Evolutionary conservation across 2,329 filamentous ascomycete species (phyloP), one percentile per base, ranked within the genome.

Genomic region (Pseudopithomyces chartarum): DNA sequence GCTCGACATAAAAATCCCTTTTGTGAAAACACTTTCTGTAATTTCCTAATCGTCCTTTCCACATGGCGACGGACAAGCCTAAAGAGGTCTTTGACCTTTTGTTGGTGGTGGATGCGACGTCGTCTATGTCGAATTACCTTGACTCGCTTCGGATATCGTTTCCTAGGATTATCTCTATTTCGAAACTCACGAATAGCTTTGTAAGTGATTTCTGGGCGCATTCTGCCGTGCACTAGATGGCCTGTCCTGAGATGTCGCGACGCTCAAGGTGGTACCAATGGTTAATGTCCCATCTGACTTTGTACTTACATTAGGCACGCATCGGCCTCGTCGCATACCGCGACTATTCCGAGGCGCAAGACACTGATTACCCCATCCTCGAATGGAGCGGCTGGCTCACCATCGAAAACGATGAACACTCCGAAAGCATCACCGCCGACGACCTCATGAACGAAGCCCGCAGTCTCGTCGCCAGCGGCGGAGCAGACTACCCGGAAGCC

Each of bases 321-420:
- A 80, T 84, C 52, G 82, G 81, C 6, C 73, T 84, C 3, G 65
- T 84, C 12, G 80, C 78, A 1, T 84, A 84, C 58, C 77, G 82
- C 6, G 82, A 84, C 67, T 83, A 83, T 63, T 73, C 67, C 57
- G 64, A 66, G 42, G 13, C 42, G 50, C 3, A 26, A 56, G 29
- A 58, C 15, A 22, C 46, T 2, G 40, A 52, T 7, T 17, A 65
- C 44, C 62, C 61, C 19, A 57, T 81, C 22, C 75, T 78, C 2
- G 71, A 82, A 47, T 84, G 81, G 79, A 83, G 81, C 0, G 80
- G 81, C 2, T 84, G 82, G 82, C 75, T 76, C 50, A 60, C 68
- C 12, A 60, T 58, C 26, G 52, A 55, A 11, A 22, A 45, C 15
- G 15, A 15, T 17, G 33, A 26, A 26, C 26, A 55, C 20, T 7